phyloP scores from a whole-genome alignment of 495 filamentous ascomycete species.

The Halenospora varia region DNA sequence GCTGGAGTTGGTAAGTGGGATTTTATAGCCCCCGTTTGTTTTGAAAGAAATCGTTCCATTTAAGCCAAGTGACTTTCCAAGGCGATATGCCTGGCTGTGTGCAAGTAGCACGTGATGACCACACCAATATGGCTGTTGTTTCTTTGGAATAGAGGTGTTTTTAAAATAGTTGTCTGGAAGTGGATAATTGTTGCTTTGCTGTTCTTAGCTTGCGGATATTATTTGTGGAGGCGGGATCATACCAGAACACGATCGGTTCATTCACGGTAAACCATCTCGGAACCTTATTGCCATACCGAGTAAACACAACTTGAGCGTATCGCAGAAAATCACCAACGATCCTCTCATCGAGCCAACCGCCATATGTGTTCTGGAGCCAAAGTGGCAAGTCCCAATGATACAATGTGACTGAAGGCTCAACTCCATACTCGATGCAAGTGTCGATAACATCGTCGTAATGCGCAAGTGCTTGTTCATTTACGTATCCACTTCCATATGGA shows the following conservation, averaged over 20 bases:
- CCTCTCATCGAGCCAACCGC: conserved; percentile 34
- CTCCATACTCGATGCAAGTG: conserved; percentile 34
- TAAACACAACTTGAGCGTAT: conserved; percentile 36
- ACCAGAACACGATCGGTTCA: conserved; percentile 20
- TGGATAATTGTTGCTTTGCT: conserved; percentile 26
- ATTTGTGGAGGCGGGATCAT: neutral
- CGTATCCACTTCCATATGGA: conserved; percentile 38
- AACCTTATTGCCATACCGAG: conserved; percentile 34
- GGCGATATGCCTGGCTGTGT: conserved; percentile 31
- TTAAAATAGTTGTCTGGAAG: conserved; percentile 32
- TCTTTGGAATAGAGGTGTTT: conserved; percentile 26
- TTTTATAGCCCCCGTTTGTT: conserved; percentile 35
- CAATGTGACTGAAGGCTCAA: conserved; percentile 36
- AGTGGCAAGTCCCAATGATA: conserved; percentile 46
- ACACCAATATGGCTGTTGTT: conserved; percentile 32
- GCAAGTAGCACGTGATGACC: conserved; percentile 34
- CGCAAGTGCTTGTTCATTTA: conserved; percentile 35
- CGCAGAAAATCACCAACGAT: conserved; percentile 39
- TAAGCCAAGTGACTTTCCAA: conserved; percentile 29
- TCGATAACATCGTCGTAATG: conserved; percentile 42
- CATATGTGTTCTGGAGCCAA: conserved; percentile 39
- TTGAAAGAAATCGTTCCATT: conserved; percentile 34
- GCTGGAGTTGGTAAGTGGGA: conserved; percentile 25
- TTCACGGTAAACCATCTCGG: conserved; percentile 39
- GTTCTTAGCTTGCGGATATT: neutral